Evolutionary conservation across 805 yeast genomes (phyloP).

Genomic region (Metschnikowia chrysomelidarum): DNA sequence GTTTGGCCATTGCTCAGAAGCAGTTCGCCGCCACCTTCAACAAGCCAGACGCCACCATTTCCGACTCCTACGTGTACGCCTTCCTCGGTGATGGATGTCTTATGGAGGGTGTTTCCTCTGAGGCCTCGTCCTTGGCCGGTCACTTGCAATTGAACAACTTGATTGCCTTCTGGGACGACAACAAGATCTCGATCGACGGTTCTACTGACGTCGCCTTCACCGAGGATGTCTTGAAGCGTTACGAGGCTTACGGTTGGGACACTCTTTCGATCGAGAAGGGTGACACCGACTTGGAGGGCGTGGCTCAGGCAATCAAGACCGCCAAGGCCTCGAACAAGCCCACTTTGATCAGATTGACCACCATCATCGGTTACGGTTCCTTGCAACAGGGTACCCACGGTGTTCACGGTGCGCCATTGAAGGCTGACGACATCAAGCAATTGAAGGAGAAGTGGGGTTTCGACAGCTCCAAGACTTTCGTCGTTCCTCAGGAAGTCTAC

Average conservation of each 20-base stretch:
- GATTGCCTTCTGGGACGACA: constrained; percentile 95
- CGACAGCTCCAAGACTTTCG: constrained; percentile 78
- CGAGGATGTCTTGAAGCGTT: constrained; percentile 83
- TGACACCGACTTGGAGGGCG: constrained; percentile 70
- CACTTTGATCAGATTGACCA: constrained; percentile 80
- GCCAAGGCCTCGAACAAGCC: constrained; percentile 89
- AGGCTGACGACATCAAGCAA: constrained; percentile 87
- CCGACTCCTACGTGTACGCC: constrained; percentile 73
- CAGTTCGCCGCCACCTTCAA: constrained; percentile 91
- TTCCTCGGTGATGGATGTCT: constrained; percentile 97
- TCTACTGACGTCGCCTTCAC: constrained; percentile 85
- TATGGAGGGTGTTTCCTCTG: constrained; percentile 96
- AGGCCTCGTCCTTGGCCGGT: constrained; percentile 94
- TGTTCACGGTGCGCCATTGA: constrained; percentile 96
- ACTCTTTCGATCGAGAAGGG: constrained; percentile 74
- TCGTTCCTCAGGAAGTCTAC: constrained; percentile 79
- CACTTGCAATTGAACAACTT: constrained; percentile 91
- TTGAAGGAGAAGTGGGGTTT: constrained; percentile 83
- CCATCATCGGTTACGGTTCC: constrained; percentile 95
- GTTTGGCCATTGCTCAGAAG: constrained; percentile 92
- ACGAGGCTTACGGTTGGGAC: constrained; percentile 95
- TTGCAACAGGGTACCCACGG: constrained; percentile 77
- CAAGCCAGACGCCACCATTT: constrained; percentile 74
- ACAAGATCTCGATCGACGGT: constrained; percentile 97
- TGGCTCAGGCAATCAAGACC: constrained; percentile 70